Conservation (phyloP, 352 stramenopile genomes). For the Pythium myriotylum region DNA sequence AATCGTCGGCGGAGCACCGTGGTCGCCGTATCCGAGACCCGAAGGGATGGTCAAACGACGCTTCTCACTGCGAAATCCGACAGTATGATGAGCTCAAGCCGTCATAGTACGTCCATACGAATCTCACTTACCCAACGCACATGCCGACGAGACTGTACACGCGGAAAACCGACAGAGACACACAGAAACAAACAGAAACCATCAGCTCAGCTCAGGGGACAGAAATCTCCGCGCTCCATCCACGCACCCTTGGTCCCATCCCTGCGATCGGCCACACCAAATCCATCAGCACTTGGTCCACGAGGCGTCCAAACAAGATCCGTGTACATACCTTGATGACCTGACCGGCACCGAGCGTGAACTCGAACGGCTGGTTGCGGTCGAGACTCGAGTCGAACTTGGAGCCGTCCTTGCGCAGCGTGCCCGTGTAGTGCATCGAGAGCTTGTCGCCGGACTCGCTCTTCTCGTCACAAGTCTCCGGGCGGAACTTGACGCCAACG, state of each 20-base stretch:
- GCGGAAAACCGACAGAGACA: slow-evolving; percentile 7
- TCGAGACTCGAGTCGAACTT: slow-evolving; percentile 98
- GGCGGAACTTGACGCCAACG: slow-evolving; percentile 80
- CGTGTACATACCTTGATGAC: slow-evolving; percentile 90
- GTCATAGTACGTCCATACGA: neutral
- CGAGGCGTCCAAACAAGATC: neutral
- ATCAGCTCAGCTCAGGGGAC: slow-evolving; percentile 5
- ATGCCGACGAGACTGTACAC: slow-evolving; percentile 74
- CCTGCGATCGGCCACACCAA: slow-evolving; percentile 34
- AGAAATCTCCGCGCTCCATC: neutral
- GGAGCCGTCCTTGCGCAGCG: slow-evolving; percentile 93
- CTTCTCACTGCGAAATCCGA: slow-evolving; percentile 63
- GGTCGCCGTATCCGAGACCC: slow-evolving; percentile 93
- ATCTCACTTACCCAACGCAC: slow-evolving; percentile 74
- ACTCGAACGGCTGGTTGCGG: slow-evolving; percentile 93
- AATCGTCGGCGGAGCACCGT: slow-evolving; percentile 93
- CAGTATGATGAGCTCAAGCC: neutral
- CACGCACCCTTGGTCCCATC: slow-evolving; percentile 82
- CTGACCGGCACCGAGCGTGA: slow-evolving; percentile 92
- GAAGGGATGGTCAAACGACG: slow-evolving; percentile 85
- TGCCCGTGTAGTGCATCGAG: slow-evolving; percentile 96
- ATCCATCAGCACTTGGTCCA: slow-evolving; percentile 1
- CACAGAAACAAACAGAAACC: slow-evolving; percentile 16
- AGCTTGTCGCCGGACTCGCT: slow-evolving; percentile 86
- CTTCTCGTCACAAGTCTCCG: slow-evolving; percentile 69